phyloP scores from a whole-genome alignment of 2,329 filamentous ascomycete genomes.

The Sclerotinia nivalis region DNA sequence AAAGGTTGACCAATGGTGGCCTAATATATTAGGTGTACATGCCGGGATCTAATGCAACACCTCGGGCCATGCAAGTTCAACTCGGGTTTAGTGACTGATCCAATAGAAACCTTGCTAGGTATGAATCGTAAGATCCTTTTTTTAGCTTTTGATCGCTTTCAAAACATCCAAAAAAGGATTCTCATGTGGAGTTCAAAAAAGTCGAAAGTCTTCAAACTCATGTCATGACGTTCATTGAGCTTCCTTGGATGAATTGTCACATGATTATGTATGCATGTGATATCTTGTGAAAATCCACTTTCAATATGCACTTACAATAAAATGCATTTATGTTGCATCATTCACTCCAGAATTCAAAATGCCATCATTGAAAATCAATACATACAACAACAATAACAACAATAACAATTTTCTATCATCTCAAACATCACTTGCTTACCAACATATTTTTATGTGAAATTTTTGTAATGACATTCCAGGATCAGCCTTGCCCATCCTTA shows the following conservation, averaged over 20 bases:
- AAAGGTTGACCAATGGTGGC: neutral
- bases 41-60: too few relatives aligned
- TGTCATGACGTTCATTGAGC: neutral
- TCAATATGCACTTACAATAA: neutral
- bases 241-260: neutral
- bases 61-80: neutral
- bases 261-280: neutral
- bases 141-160: neutral
- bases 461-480: slow-evolving; percentile 5
- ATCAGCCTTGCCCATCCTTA: slow-evolving; percentile 19
- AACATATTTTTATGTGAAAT: neutral
- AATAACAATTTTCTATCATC: neutral
- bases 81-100: neutral
- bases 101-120: neutral
- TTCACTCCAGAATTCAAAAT: neutral
- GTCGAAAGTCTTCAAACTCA: neutral
- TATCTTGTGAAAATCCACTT: slow-evolving; percentile 1
- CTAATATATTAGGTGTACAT: neutral
- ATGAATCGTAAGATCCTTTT: slow-evolving; percentile 6
- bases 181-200: neutral
- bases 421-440: neutral
- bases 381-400: neutral
- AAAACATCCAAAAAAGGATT: neutral
- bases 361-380: neutral
- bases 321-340: neutral